phyloP scores from a whole-genome alignment of 2,329 filamentous ascomycete species.

The Aspergillus eucalypticola region DNA sequence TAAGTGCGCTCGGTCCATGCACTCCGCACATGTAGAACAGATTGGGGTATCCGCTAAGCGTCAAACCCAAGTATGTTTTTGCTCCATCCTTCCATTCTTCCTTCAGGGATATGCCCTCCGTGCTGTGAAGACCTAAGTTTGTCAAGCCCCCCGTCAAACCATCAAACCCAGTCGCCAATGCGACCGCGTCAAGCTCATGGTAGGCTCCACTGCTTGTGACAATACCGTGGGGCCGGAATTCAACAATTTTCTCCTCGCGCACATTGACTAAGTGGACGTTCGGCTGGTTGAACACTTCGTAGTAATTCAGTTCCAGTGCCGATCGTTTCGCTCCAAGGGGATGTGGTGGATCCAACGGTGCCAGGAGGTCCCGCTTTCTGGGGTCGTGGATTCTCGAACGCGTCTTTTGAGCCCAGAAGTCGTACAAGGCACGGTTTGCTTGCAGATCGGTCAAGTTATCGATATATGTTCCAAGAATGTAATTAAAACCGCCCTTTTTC shows the following conservation, averaged over 20 bases:
- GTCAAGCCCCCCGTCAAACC: slow-evolving; percentile 40
- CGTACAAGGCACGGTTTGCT: slow-evolving; percentile 56
- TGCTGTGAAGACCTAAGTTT: slow-evolving; percentile 34
- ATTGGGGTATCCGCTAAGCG: slow-evolving; percentile 49
- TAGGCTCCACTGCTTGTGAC: slow-evolving; percentile 38
- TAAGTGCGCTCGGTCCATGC: slow-evolving; percentile 58
- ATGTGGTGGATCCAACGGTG: slow-evolving; percentile 55
- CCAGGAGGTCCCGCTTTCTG: slow-evolving; percentile 53
- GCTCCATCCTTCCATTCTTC: slow-evolving; percentile 40
- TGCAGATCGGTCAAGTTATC: slow-evolving; percentile 50
- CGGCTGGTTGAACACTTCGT: slow-evolving; percentile 50
- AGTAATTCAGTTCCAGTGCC: slow-evolving; percentile 53
- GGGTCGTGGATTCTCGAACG: slow-evolving; percentile 55
- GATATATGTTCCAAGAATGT: slow-evolving; percentile 54
- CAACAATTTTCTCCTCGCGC: slow-evolving; percentile 44
- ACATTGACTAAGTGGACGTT: slow-evolving; percentile 52
- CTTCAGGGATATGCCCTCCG: slow-evolving; percentile 30
- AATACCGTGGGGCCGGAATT: slow-evolving; percentile 45
- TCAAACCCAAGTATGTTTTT: slow-evolving; percentile 42
- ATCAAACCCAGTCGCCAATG: slow-evolving; percentile 47
- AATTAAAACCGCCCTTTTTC: slow-evolving; percentile 56
- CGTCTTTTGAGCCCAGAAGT: slow-evolving; percentile 58
- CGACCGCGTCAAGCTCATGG: slow-evolving; percentile 42
- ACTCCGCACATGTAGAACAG: slow-evolving; percentile 57
- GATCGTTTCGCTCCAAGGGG: slow-evolving; percentile 57